phyloP scores from a whole-genome alignment of 73 alveolate species.

The Blepharisma japonicum region DNA sequence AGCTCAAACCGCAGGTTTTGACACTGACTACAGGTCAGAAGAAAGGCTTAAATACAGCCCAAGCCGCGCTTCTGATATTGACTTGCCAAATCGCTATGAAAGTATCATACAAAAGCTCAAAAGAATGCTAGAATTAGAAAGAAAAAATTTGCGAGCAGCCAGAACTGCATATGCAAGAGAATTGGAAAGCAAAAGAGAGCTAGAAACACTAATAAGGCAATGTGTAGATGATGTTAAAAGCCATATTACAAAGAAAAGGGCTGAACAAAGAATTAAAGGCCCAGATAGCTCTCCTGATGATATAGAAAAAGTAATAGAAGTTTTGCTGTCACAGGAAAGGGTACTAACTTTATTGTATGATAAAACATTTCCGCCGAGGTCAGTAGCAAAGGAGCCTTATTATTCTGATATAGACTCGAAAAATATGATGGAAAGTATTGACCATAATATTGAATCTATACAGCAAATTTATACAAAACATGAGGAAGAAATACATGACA shows the following conservation, averaged over 20 bases:
- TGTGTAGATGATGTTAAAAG: conserved; percentile 51
- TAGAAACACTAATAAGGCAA: conserved; percentile 52
- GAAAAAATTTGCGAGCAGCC: conserved; percentile 52
- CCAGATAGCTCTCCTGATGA: conserved; percentile 42
- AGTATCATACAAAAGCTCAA: conserved; percentile 58
- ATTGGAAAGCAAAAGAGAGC: conserved; percentile 54
- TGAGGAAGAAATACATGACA: conserved; percentile 5
- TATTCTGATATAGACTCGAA: not conserved
- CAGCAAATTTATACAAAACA: conserved; percentile 6
- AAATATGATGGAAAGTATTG: not conserved
- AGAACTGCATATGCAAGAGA: conserved; percentile 51
- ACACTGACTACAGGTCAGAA: not conserved
- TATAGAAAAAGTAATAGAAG: conserved; percentile 68
- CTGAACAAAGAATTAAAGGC: conserved; percentile 26
- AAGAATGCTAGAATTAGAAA: conserved; percentile 62
- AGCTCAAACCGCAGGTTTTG: too few species aligned
- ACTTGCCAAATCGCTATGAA: conserved; percentile 49
- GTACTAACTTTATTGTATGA: conserved; percentile 51
- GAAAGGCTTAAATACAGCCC: conserved; percentile 24
- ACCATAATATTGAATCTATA: not conserved
- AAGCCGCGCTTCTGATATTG: conserved; percentile 54
- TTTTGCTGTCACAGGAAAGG: conserved; percentile 61
- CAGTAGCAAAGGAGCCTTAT: conserved; percentile 14
- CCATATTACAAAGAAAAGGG: conserved; percentile 34
- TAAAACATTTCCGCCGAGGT: conserved; percentile 26